Evolutionary conservation across 495 filamentous ascomycete genomes (phyloP).

Genomic region (Aspergillus incahuasiensis): DNA sequence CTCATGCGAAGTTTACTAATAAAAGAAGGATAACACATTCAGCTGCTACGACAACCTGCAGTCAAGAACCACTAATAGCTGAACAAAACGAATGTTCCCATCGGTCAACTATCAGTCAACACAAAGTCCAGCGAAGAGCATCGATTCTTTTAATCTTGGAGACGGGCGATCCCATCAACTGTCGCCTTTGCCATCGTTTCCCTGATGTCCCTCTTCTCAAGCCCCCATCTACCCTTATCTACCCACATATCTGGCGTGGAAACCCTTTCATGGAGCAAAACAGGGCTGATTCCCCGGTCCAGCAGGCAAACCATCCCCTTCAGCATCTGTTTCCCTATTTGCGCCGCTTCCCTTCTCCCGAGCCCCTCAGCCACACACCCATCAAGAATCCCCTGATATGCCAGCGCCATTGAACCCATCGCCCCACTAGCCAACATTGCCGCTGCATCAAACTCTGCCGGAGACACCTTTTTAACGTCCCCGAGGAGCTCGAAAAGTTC

Average conservation of each 20-base stretch:
- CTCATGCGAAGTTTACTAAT: too few relatives aligned
- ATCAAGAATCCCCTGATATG: slow-evolving; percentile 37
- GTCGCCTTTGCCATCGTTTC: too few relatives aligned
- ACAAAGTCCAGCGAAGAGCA: too few relatives aligned
- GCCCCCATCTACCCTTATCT: too few relatives aligned
- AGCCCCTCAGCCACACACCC: slow-evolving; percentile 37
- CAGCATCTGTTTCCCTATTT: slow-evolving; percentile 29
- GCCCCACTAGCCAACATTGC: slow-evolving; percentile 31
- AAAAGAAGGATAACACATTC: too few relatives aligned
- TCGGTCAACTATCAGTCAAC: too few relatives aligned
- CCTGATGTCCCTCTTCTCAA: too few relatives aligned
- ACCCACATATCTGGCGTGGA: background rate
- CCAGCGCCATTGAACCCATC: slow-evolving; percentile 29
- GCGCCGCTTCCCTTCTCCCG: slow-evolving; percentile 30
- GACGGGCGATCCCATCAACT: too few relatives aligned
- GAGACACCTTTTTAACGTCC: background rate
- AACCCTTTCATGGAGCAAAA: slow-evolving; percentile 16
- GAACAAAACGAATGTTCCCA: too few relatives aligned
- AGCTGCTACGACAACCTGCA: too few relatives aligned
- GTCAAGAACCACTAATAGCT: too few relatives aligned
- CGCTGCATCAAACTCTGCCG: slow-evolving; percentile 26
- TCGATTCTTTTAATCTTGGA: too few relatives aligned
- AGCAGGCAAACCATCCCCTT: slow-evolving; percentile 15
- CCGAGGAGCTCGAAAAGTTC: background rate
- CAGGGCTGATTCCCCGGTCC: slow-evolving; percentile 12